These are phyloP conservation scores for Pseudocercospora musae DNA, from an alignment of 2,329 filamentous ascomycete genomes.

Conservation along the genomic window DNA sequence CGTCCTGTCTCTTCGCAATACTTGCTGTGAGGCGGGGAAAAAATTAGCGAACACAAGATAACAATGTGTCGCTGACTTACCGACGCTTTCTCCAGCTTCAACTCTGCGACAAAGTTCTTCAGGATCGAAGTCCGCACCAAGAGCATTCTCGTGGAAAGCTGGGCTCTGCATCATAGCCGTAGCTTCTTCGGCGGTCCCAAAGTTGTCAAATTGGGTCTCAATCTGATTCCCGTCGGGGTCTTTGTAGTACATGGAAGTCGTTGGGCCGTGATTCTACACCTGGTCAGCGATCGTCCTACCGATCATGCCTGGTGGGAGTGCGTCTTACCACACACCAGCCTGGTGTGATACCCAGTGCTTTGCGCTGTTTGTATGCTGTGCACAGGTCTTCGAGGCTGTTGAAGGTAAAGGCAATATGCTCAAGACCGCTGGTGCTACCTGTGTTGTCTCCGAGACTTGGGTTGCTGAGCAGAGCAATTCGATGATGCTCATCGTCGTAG, in stretches of 20 bases:
- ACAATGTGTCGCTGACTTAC: too few species aligned
- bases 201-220: constrained; percentile 27
- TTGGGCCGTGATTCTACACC: constrained; percentile 24
- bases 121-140: constrained; percentile 46
- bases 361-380: constrained; percentile 24
- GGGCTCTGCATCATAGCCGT: constrained; percentile 40
- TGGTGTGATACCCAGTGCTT: constrained; percentile 21
- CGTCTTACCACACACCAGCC: constrained; percentile 20
- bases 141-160: constrained; percentile 42
- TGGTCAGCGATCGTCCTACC: neutral
- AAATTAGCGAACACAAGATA: too few species aligned
- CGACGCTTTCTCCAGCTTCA: constrained; percentile 26
- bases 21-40: neutral
- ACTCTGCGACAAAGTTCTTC: constrained; percentile 41
- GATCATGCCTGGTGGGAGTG: neutral
- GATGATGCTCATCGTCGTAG: constrained; percentile 32
- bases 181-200: constrained; percentile 33
- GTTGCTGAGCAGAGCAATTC: constrained; percentile 22
- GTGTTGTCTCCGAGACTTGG: constrained; percentile 17
- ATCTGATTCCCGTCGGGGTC: constrained; percentile 28
- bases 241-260: constrained; percentile 26
- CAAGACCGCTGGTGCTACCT: constrained; percentile 17
- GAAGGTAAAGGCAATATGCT: constrained; percentile 31
- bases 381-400: constrained; percentile 20
- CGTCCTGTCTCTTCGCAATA: constrained; percentile 11